Base-by-base conservation (phyloP, 306 rosid genomes). In the Boehmeria nivea region DNA sequence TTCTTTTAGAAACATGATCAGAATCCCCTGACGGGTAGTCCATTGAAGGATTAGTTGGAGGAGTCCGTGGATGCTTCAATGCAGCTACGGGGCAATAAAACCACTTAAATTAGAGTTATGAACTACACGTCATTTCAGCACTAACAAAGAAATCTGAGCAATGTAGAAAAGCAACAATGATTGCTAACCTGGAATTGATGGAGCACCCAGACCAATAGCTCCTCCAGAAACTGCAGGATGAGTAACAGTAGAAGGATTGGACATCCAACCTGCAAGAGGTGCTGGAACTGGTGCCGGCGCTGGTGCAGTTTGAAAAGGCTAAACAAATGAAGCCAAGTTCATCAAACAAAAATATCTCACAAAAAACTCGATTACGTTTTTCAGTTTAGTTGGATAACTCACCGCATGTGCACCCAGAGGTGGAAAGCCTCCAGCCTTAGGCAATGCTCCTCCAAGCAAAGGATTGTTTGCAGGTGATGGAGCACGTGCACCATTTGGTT, bases 211-310 rank as follows among this genome's bases (percentile, higher is more conserved):
- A 78, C 95, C 96, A 59, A 91, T 91, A 65, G 83, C 85, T 45
- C 88, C 98, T 49, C 88, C 95, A 57, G 98, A 82, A 66, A 87
- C 95, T 6, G 93, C 84, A 20, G 93, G 73, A 75, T 91, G 95
- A 27, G 89, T 76, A 52, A 87, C 93, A 21, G 93, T 76, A n/a
- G 93, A 76, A 60, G 98, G 85, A 77, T 84, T 91, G 63, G 98
- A 84, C 98, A 91, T 91, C 98, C 98, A 91, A 73, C 98, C 96
- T 12, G 99, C 99, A 51, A 87, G 78, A 55, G 94, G 94, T 25
- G 88, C 58, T 44, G 95, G 96, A 66, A 84, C 94, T 13, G 87
- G 79, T 25, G 96, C 81, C 15, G 87, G 79, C 18, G 96, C 81
- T 47, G 93, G 75, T 18, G 89, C 78, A 54, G 98, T 85, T 72